Evolutionary conservation across 768 basidiomycete genomes (phyloP), one percentile per base, ranked within the genome.

Genomic region (Cantharellus cinnabarinus): DNA sequence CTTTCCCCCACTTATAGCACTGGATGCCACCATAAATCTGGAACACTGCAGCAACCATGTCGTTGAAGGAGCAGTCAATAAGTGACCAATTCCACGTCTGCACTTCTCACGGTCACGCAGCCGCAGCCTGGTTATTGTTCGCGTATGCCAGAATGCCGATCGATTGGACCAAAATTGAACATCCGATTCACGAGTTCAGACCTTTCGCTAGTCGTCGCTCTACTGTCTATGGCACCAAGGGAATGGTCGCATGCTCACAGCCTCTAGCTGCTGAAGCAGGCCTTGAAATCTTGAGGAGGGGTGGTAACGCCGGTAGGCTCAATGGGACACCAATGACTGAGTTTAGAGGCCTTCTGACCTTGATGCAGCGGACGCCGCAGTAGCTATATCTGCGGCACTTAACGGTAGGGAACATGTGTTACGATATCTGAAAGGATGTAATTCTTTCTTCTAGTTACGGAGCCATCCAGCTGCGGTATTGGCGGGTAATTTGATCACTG

Each of bases 1-100:
- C 71, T 73, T 87, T 91, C 20, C 94, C 94, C 94, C 94, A 99
- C 67, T 91, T 89, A 68, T 98, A 97, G 62, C 81, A 77, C 68
- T 98, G 91, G 1, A 80, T 78, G 4, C 89, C 93, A 2, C 89
- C 87, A 3, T 75, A 65, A 65, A 97, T 77, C 69, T 83, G 85
- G 73, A 95, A 90, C 20, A 29, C 20, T 29, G 20, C 20, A 29
- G 20, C 20, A 29, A 29, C 20, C 20, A 29, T 29, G 20, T 29
- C 20, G 20, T 29, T 29, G 20, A 29, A 29, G 20, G 20, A 29
- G 20, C 20, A 29, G 20, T 29, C 20, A 29, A 29, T 29, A 29
- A 29, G 20, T 29, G 20, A 29, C 20, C 20, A 29, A 29, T 29
- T 29, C 20, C 20, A 29, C 20, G 20, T 29, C 20, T 29, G 20